phyloP scores from a whole-genome alignment of 345 rosid genomes.

The Hibiscus trionum region DNA sequence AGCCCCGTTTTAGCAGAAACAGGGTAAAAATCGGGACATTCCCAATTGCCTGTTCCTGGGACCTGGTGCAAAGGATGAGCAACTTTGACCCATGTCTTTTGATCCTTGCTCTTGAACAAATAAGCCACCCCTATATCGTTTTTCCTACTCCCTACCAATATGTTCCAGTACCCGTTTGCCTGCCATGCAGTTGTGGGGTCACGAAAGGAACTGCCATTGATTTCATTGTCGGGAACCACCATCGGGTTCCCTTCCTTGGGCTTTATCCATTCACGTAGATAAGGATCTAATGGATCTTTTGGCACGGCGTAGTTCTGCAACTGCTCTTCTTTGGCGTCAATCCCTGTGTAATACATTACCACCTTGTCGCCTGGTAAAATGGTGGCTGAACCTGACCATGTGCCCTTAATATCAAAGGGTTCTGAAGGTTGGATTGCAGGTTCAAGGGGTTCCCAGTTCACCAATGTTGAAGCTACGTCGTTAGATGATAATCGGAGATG shows the following conservation, averaged over 20 bases:
- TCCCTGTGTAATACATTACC: conserved; percentile 63
- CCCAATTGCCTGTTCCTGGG: conserved; percentile 59
- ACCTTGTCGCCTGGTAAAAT: conserved; percentile 52
- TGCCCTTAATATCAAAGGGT: conserved; percentile 64
- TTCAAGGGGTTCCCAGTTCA: conserved; percentile 68
- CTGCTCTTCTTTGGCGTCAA: conserved; percentile 37
- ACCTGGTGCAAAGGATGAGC: conserved; percentile 49
- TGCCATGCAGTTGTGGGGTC: conserved; percentile 91
- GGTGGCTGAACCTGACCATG: conserved; percentile 89
- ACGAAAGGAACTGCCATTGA: conserved; percentile 70
- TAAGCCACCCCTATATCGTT: conserved; percentile 48
- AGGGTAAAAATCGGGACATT: conserved; percentile 84
- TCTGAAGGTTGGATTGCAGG: conserved; percentile 57
- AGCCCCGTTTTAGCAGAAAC: conserved; percentile 37
- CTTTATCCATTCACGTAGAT: conserved; percentile 62
- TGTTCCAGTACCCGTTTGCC: conserved; percentile 48
- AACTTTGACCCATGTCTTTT: conserved; percentile 54
- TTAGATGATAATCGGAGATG: no score
- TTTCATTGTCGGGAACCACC: conserved; percentile 24
- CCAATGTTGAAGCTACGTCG: no score
- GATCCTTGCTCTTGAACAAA: conserved; percentile 57
- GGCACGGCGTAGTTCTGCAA: conserved; percentile 72
- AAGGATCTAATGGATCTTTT: conserved; percentile 54
- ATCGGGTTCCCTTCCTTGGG: conserved; percentile 66
- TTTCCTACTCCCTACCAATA: conserved; percentile 40